Base-by-base conservation (phyloP, 2,329 filamentous ascomycete species). In the Dichotomopilus funicola region DNA sequence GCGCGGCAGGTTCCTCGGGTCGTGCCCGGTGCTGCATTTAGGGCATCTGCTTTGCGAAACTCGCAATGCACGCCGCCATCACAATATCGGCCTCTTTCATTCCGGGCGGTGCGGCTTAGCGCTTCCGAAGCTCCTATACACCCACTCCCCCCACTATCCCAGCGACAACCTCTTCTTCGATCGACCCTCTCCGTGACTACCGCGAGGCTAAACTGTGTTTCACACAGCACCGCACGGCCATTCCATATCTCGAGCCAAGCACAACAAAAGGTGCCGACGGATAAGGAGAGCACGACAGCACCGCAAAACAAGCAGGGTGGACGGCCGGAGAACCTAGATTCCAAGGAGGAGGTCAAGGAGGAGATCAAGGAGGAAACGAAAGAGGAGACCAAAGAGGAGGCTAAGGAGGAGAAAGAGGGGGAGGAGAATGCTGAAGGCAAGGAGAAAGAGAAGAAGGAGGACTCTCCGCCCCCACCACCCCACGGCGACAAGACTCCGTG, bases 401-500 rank as follows among this genome's bases (percentile, higher is more conserved):
- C 74, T 60, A 54, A 60, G 51, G 72, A 75, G 60, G 55, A 60
- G 27, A 65, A 69, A 53, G 65, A 73, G 52, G 68, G 67, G 55
- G 70, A 78, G 42, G 75, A 73, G 47, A 70, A 72, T 37, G 66
- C 66, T 45, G 73, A 79, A 50, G 74, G 79, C 55, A 75, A 82
- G 65, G 75, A 83, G 60, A 72, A 80, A 58, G 74, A 82, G 67
- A 79, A 86, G 69, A 79, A 85, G 68, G 82, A 89, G 65, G 83
- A 90, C 59, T 72, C 82, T 34, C 86, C 91, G 10, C 89, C 92
- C 27, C 92, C 91, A 11, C 92, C 94, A n/a, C 92, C 91, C 19
- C 94, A 99, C 68, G 94, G 94, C 59, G 91, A 96, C 75, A 99
- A 99, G 78, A 94, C 92, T 3, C 94, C 94, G 53, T 97, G 94